These are phyloP conservation scores for Gypsophila paniculata DNA, from an alignment of 179 eudicot genomes.

Conservation along the genomic window DNA sequence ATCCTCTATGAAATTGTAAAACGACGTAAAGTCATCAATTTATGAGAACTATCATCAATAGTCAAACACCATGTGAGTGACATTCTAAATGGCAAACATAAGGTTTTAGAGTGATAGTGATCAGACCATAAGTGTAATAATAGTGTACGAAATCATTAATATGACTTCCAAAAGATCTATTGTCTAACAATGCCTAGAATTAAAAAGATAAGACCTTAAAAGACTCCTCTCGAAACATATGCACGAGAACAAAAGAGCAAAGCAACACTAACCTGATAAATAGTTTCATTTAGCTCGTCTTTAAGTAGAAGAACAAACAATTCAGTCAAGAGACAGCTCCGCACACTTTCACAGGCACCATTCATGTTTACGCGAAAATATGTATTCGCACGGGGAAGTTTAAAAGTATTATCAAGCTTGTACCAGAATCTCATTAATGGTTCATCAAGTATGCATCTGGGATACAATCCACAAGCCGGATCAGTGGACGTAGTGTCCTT, in stretches of 20 bases:
- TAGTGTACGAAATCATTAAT: too few species aligned
- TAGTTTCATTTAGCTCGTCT: constrained; percentile 87
- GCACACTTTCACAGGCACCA: constrained; percentile 57
- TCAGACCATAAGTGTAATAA: not conserved
- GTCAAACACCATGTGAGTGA: constrained; percentile 7
- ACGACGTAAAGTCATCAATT: not conserved
- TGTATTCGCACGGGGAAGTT: constrained; percentile 92
- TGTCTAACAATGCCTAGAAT: not conserved
- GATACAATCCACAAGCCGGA: constrained; percentile 34
- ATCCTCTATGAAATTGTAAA: not conserved
- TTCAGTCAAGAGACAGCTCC: constrained; percentile 77
- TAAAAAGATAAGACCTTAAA: not conserved
- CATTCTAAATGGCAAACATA: not conserved
- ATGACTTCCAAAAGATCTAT: too few species aligned
- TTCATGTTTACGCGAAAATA: constrained; percentile 78
- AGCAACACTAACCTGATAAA: constrained; percentile 68
- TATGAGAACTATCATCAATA: not conserved
- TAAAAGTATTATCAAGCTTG: constrained; percentile 79
- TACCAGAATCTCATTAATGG: constrained; percentile 80
- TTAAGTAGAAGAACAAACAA: constrained; percentile 72
- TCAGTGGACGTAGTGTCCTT: constrained; percentile 43
- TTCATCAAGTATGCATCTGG: constrained; percentile 80
- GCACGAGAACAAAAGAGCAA: constrained; percentile 7
- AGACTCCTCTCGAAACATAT: not conserved
- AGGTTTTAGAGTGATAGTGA: not conserved